phyloP scores from a whole-genome alignment of 441 rosid genomes.

The Corymbia calophylla region DNA sequence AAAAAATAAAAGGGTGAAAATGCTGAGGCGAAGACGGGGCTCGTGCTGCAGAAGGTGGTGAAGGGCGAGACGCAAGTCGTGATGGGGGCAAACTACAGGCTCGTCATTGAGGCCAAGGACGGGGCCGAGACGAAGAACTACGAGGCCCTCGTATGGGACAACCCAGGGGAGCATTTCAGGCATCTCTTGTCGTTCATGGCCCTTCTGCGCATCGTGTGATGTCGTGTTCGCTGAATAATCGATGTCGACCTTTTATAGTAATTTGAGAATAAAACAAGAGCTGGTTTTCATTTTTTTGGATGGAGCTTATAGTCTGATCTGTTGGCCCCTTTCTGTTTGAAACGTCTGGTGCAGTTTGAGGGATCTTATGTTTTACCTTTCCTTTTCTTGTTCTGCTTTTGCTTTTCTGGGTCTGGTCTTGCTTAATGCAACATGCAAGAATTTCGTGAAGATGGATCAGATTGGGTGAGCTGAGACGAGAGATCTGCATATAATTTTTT shows the following conservation, averaged over 20 bases:
- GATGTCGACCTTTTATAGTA: not conserved
- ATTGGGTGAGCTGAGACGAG: not conserved
- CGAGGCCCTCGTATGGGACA: conserved; percentile 62
- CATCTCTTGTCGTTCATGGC: conserved; percentile 39
- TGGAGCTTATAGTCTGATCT: not conserved
- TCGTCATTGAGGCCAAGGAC: conserved; percentile 21
- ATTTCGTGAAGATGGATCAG: not conserved
- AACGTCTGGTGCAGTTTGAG: not conserved
- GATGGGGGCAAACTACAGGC: conserved; percentile 9
- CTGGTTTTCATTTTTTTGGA: not conserved
- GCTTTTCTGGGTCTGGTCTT: not conserved
- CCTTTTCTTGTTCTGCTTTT: not conserved
- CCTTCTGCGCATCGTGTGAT: not conserved
- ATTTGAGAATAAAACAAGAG: not conserved
- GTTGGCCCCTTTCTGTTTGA: not conserved
- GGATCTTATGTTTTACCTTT: not conserved
- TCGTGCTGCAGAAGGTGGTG: not conserved
- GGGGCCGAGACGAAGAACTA: conserved; percentile 12
- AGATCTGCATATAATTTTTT: not conserved
- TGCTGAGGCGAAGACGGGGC: too few species aligned
- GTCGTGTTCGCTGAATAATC: not conserved
- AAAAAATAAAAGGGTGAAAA: too few species aligned
- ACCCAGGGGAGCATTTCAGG: conserved; percentile 27
- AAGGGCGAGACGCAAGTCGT: conserved; percentile 1
- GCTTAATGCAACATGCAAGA: not conserved